Percentiles rank a stretch among this genome's conserved stretches.
Evolutionary conservation across 352 stramenopile genomes (phyloP).

Genomic region (Pythium chondricola): DNA sequence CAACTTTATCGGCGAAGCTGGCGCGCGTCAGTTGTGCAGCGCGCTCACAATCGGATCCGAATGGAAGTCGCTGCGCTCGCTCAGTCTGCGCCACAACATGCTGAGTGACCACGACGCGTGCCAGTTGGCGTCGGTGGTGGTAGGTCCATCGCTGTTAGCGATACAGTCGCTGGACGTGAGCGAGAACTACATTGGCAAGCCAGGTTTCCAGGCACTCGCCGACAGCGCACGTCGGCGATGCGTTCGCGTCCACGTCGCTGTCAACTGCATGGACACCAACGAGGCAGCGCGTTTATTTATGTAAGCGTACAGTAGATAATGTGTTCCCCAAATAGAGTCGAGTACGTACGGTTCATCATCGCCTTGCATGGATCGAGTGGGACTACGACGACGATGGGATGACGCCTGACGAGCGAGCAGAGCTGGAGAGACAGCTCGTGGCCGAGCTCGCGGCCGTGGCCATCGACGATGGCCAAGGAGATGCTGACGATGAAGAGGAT

Average conservation of each 20-base stretch:
- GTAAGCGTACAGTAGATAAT: not conserved
- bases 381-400: not conserved
- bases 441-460: slow-evolving; percentile 20
- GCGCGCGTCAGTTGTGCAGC: slow-evolving; percentile 27
- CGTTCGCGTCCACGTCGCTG: not conserved
- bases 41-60: slow-evolving; percentile 12
- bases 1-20: slow-evolving; percentile 64
- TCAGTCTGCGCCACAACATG: slow-evolving; percentile 54
- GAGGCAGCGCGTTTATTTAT: slow-evolving; percentile 19
- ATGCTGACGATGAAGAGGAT: slow-evolving; percentile 9
- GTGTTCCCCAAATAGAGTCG: not conserved
- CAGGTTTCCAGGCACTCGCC: slow-evolving; percentile 52
- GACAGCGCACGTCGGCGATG: not conserved
- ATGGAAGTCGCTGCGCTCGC: slow-evolving; percentile 19
- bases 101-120: slow-evolving; percentile 46
- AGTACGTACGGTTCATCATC: not conserved
- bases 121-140: slow-evolving; percentile 31
- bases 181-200: slow-evolving; percentile 64
- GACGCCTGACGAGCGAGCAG: slow-evolving; percentile 30
- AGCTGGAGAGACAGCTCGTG: slow-evolving; percentile 35
- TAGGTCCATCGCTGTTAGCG: slow-evolving; percentile 23
- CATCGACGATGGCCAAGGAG: slow-evolving; percentile 12
- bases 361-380: not conserved
- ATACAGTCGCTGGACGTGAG: slow-evolving; percentile 30
- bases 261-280: slow-evolving; percentile 16